phyloP scores from a whole-genome alignment of 768 basidiomycete species.

The Hirschioporus abietinus region DNA sequence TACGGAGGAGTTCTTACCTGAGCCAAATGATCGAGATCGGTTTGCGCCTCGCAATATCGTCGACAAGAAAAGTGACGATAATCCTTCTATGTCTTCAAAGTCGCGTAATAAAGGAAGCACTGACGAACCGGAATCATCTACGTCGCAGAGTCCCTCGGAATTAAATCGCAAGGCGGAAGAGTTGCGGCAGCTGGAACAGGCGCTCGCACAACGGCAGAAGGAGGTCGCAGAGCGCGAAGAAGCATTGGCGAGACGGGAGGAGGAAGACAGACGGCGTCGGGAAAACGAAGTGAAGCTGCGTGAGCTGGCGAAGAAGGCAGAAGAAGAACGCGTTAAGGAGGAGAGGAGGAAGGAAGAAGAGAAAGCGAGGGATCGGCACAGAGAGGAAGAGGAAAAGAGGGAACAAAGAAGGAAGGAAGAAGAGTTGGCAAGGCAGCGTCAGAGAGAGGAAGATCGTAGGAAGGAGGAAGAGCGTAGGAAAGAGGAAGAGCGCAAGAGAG shows the following conservation, averaged over 20 bases:
- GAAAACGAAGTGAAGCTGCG: slow-evolving; percentile 16
- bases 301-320: slow-evolving; percentile 14
- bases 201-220: not conserved
- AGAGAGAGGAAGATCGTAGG: slow-evolving; percentile 9
- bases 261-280: slow-evolving; percentile 17
- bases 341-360: slow-evolving; percentile 27
- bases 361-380: slow-evolving; percentile 12
- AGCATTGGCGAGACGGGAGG: slow-evolving; percentile 14
- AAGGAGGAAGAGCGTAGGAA: slow-evolving; percentile 11
- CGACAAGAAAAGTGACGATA: slow-evolving; percentile 17
- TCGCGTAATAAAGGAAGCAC: slow-evolving; percentile 9
- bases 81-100: slow-evolving; percentile 16
- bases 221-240: slow-evolving; percentile 14
- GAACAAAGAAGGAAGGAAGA: slow-evolving; percentile 12
- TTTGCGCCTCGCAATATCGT: not conserved
- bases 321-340: slow-evolving; percentile 24
- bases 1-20: not conserved
- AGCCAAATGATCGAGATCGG: not conserved
- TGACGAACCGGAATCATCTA: slow-evolving; percentile 13
- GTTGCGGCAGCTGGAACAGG: slow-evolving; percentile 12
- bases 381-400: slow-evolving; percentile 18
- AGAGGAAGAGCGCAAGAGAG: slow-evolving; percentile 8
- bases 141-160: slow-evolving; percentile 12
- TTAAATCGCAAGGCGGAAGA: slow-evolving; percentile 12
- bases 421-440: slow-evolving; percentile 20